phyloP scores from a whole-genome alignment of 257 asterid genomes.

The Nicotiana knightiana region DNA sequence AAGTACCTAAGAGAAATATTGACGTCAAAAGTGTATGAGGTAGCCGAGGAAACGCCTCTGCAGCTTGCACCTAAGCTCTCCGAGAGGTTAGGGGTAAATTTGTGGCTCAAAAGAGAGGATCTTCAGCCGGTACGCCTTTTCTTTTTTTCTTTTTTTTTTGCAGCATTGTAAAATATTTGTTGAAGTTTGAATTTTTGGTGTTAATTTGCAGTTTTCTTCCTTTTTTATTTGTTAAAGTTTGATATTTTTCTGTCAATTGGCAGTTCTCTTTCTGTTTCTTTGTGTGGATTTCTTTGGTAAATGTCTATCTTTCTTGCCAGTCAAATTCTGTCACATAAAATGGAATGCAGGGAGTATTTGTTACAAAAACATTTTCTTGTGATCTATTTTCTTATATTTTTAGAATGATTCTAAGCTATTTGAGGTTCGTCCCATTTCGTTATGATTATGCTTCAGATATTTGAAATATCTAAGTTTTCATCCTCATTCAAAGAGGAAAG shows the following conservation, averaged over 20 bases:
- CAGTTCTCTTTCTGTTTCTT: no score
- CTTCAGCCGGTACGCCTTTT: slow-evolving; percentile 57
- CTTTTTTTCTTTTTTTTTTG: not conserved
- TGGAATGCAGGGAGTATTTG: not conserved
- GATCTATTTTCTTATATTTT: not conserved
- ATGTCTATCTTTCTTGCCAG: no score
- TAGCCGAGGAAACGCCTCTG: slow-evolving; percentile 76
- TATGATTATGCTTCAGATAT: not conserved
- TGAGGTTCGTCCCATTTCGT: not conserved
- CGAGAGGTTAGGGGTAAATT: slow-evolving; percentile 51
- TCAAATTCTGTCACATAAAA: no score
- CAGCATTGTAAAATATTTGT: not conserved
- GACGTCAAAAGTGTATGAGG: slow-evolving; percentile 81
- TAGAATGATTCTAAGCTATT: not conserved
- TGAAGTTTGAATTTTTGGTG: not conserved
- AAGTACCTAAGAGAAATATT: slow-evolving; percentile 71
- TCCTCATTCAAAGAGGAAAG: no score
- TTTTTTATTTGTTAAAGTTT: no score
- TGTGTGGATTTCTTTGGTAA: no score
- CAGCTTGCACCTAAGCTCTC: slow-evolving; percentile 75
- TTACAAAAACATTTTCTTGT: not conserved
- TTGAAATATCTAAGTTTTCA: not conserved
- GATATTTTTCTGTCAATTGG: no score
- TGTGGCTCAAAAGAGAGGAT: slow-evolving; percentile 94
- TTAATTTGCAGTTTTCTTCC: no score